Evolutionary conservation across 2,329 filamentous ascomycete species (phyloP).

Genomic region (Cladobotryum protrusum): DNA sequence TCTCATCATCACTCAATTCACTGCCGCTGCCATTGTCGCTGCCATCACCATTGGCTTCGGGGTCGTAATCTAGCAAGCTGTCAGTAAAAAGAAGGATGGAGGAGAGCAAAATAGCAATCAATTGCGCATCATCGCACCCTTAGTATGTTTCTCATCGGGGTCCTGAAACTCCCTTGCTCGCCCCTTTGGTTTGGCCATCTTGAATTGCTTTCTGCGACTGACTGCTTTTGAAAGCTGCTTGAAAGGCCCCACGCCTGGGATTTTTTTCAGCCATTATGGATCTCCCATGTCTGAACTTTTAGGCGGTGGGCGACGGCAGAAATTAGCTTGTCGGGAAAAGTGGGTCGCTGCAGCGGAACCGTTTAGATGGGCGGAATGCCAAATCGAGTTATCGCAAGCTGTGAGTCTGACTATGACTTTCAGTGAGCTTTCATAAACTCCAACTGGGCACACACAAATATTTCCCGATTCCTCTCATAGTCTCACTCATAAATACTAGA

Average conservation of each 20-base stretch:
- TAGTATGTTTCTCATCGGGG: constrained; percentile 53
- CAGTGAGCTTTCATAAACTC: too few species aligned
- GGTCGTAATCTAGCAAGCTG: constrained; percentile 62
- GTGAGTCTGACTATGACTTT: too few species aligned
- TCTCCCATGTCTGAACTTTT: constrained; percentile 36
- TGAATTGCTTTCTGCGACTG: constrained; percentile 17
- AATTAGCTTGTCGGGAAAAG: constrained; percentile 12
- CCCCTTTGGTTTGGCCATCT: constrained; percentile 47
- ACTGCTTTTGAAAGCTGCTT: constrained; percentile 7
- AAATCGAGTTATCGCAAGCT: background rate
- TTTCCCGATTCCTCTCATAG: too few species aligned
- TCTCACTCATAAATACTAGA: too few species aligned
- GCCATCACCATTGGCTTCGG: constrained; percentile 59
- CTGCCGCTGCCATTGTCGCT: constrained; percentile 49
- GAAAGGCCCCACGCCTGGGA: constrained; percentile 24
- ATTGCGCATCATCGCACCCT: constrained; percentile 41
- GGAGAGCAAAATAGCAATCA: background rate
- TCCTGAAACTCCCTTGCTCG: constrained; percentile 57
- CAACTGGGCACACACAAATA: too few species aligned
- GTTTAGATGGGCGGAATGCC: background rate
- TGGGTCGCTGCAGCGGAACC: background rate
- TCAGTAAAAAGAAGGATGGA: background rate
- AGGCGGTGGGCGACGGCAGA: constrained; percentile 45
- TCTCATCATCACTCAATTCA: constrained; percentile 42
- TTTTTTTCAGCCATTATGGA: constrained; percentile 24